Conservation (phyloP, 805 yeast genomes). For the Metschnikowia gelsemii region DNA sequence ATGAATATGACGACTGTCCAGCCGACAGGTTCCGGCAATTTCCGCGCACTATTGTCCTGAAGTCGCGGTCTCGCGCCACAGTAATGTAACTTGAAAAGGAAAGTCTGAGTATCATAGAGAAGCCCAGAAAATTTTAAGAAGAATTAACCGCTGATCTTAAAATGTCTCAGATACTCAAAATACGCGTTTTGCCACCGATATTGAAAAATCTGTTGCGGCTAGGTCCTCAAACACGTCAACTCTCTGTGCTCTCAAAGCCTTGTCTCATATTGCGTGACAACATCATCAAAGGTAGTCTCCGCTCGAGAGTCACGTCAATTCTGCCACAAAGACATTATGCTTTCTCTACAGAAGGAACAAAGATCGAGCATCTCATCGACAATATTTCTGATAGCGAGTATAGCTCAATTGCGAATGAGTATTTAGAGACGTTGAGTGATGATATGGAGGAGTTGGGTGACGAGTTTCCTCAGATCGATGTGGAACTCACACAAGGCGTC, state of each 20-base stretch:
- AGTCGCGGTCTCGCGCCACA: no score
- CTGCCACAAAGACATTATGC: slow-evolving; percentile 15
- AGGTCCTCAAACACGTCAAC: background rate
- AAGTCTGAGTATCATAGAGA: no score
- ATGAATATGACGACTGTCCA: no score
- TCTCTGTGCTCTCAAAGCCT: background rate
- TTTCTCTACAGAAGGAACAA: slow-evolving; percentile 51
- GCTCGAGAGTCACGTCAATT: no score
- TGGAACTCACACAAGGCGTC: slow-evolving; percentile 85
- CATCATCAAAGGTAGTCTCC: no score
- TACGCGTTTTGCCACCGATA: slow-evolving; percentile 1
- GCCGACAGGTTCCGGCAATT: no score
- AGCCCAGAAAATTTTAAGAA: no score
- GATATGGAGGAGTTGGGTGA: slow-evolving; percentile 70
- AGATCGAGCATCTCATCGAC: slow-evolving; percentile 52
- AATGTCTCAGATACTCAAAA: background rate
- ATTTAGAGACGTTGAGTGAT: slow-evolving; percentile 67
- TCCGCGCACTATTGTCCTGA: no score
- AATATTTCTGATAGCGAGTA: slow-evolving; percentile 52
- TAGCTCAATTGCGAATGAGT: slow-evolving; percentile 61
- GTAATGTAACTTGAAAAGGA: no score
- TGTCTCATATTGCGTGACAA: background rate
- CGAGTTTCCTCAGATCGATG: slow-evolving; percentile 59
- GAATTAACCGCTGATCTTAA: background rate
- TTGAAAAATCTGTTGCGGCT: background rate